A percentile compares a stretch with the other conserved stretches of the same genome.
phyloP scores from a whole-genome alignment of 2,329 filamentous ascomycete species.

The Arthrinium puccinioides region DNA sequence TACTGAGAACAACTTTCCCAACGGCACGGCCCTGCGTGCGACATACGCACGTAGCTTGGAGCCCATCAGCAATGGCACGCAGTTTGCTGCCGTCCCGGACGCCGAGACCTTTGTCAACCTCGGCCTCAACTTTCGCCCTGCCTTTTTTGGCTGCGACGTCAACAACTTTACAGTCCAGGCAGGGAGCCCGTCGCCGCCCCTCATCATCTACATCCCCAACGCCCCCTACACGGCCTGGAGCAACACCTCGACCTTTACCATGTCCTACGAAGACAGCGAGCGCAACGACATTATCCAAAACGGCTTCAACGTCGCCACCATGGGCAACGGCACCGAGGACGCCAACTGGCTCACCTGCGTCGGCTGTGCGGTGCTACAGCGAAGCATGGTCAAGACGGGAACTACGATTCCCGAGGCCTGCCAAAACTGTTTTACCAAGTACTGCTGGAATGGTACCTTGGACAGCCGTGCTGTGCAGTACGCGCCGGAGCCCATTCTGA shows the following conservation, averaged over 20 bases:
- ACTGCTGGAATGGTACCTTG: slow-evolving; percentile 88
- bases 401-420: slow-evolving; percentile 66
- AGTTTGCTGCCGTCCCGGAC: slow-evolving; percentile 67
- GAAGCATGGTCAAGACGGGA: slow-evolving; percentile 66
- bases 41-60: slow-evolving; percentile 63
- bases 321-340: slow-evolving; percentile 70
- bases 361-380: slow-evolving; percentile 75
- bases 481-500: slow-evolving; percentile 26
- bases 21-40: slow-evolving; percentile 66
- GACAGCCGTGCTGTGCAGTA: slow-evolving; percentile 27
- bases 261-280: slow-evolving; percentile 53
- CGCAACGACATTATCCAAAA: slow-evolving; percentile 80
- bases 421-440: slow-evolving; percentile 65
- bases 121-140: slow-evolving; percentile 64
- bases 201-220: slow-evolving; percentile 86
- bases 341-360: slow-evolving; percentile 76
- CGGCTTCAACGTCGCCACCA: slow-evolving; percentile 76
- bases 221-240: slow-evolving; percentile 68
- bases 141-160: slow-evolving; percentile 73
- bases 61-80: slow-evolving; percentile 52
- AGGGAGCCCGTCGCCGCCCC: slow-evolving; percentile 34
- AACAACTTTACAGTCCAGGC: slow-evolving; percentile 40
- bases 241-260: slow-evolving; percentile 74
- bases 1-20: slow-evolving; percentile 62
- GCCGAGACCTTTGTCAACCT: slow-evolving; percentile 73